Evolutionary conservation across 2,329 filamentous ascomycete genomes (phyloP).

Genomic region (Xylaria sp.): DNA sequence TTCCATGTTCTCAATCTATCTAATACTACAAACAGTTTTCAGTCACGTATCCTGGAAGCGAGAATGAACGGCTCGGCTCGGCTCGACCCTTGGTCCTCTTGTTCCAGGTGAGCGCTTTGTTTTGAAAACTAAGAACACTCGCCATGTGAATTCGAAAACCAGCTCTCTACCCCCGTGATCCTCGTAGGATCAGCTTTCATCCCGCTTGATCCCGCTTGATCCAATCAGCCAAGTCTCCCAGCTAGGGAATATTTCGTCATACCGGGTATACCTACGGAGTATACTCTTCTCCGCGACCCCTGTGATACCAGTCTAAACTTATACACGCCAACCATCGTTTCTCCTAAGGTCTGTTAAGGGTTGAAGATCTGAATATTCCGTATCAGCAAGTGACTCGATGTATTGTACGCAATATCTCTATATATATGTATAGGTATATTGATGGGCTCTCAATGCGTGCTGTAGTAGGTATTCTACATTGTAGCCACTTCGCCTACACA

Average conservation of each 20-base stretch:
- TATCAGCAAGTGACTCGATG: neutral
- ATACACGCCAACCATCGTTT: neutral
- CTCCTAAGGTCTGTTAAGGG: neutral
- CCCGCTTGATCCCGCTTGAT: constrained; percentile 5
- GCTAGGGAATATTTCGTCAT: neutral
- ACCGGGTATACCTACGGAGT: neutral
- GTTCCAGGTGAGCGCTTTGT: constrained; percentile 2
- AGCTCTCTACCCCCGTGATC: constrained; percentile 1
- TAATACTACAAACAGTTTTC: neutral
- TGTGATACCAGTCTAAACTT: neutral
- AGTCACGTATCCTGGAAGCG: neutral
- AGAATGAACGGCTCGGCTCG: constrained; percentile 6
- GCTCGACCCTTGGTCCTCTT: constrained; percentile 12
- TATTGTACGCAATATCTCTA: neutral
- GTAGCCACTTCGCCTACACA: neutral
- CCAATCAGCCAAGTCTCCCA: constrained; percentile 10
- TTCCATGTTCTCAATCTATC: neutral
- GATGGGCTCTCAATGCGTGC: too few relatives aligned
- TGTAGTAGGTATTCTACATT: neutral
- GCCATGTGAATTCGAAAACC: neutral
- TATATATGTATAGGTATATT: neutral
- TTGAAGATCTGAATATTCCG: neutral
- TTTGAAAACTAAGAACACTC: neutral
- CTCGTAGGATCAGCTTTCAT: constrained; percentile 5
- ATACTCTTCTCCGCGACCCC: neutral